A percentile compares a stretch with the other conserved stretches of the same genome.
Evolutionary conservation across 495 filamentous ascomycete genomes (phyloP).

Genomic region (Parathielavia appendiculata): DNA sequence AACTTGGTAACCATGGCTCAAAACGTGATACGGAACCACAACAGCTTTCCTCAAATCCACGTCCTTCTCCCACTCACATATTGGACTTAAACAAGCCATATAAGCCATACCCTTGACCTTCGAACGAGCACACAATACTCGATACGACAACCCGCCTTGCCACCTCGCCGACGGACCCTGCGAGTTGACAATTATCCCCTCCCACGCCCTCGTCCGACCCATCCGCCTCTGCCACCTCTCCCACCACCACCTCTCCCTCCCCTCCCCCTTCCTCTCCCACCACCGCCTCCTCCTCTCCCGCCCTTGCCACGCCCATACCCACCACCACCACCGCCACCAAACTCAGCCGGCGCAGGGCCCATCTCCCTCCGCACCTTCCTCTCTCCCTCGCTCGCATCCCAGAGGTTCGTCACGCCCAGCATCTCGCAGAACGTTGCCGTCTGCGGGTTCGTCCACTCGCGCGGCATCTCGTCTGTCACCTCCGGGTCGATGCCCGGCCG

Average conservation of each 20-base stretch:
- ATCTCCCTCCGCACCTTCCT: constrained; percentile 46
- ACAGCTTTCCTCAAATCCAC: too few species aligned
- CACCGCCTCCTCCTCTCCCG: constrained; percentile 33
- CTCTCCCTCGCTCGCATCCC: constrained; percentile 66
- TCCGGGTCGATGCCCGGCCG: constrained; percentile 38
- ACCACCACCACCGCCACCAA: constrained; percentile 30
- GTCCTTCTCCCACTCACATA: too few species aligned
- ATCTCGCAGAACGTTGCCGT: constrained; percentile 72
- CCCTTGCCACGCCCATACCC: constrained; percentile 29
- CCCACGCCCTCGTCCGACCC: constrained; percentile 15
- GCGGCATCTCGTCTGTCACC: constrained; percentile 46
- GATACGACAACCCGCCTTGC: background rate
- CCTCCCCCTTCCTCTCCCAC: constrained; percentile 36
- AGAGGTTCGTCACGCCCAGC: constrained; percentile 70
- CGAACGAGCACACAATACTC: too few species aligned
- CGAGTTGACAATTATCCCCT: background rate
- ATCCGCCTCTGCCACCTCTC: constrained; percentile 17
- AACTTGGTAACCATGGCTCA: too few species aligned
- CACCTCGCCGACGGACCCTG: too few species aligned
- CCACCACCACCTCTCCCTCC: constrained; percentile 29
- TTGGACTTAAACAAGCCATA: too few species aligned
- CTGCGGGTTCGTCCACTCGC: constrained; percentile 78
- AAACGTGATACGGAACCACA: too few species aligned
- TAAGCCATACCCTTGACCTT: too few species aligned
- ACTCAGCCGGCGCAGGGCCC: constrained; percentile 35